Conservation (phyloP, 805 yeast genomes). For the Sugiyamaella smithiae region DNA sequence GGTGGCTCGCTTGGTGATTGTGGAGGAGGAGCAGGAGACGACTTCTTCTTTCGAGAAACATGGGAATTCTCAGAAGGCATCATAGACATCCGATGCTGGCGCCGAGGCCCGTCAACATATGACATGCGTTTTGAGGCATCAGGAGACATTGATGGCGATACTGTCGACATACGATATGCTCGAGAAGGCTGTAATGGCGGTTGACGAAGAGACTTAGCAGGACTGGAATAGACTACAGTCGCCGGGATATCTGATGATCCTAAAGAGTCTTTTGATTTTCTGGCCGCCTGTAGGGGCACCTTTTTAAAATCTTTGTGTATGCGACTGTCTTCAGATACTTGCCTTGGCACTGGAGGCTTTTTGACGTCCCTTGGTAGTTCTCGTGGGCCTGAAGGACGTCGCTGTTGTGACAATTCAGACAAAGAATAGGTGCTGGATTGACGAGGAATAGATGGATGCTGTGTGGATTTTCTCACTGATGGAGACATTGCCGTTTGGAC, state of each 20-base stretch:
- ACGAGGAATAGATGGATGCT: background rate
- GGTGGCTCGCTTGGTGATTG: slow-evolving; percentile 17
- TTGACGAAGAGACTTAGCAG: background rate
- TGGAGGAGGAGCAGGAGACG: slow-evolving; percentile 10
- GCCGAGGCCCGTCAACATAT: background rate
- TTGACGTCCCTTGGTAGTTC: no score
- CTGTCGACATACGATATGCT: background rate
- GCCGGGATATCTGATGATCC: no score
- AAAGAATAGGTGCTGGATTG: background rate
- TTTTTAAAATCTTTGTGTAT: no score
- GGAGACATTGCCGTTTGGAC: no score
- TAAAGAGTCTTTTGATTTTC: no score
- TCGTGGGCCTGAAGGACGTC: no score
- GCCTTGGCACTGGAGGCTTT: no score
- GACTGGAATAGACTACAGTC: no score
- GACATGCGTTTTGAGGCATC: background rate
- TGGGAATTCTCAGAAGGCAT: background rate
- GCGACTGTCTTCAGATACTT: no score
- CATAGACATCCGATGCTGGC: slow-evolving; percentile 2
- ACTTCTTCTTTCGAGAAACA: background rate
- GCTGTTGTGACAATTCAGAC: background rate
- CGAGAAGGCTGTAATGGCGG: background rate
- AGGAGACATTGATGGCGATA: background rate
- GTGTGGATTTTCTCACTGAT: no score
- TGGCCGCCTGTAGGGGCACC: no score